Percentiles rank a stretch among this genome's conserved stretches.
These are phyloP conservation scores for Boletus rubescentipes DNA, from an alignment of 768 basidiomycete species.

Conservation along the genomic window DNA sequence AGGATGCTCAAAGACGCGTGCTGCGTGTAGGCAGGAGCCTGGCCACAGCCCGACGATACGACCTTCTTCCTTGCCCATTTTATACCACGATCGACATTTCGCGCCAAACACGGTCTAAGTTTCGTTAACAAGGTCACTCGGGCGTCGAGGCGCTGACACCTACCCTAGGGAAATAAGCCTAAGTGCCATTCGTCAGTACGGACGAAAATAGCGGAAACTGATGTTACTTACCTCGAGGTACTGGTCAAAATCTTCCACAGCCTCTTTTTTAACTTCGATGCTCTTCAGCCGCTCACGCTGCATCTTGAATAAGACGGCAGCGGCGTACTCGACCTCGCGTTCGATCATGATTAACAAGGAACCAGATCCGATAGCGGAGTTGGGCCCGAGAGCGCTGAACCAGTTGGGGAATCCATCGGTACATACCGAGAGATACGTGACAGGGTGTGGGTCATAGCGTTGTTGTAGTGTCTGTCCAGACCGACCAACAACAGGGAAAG, in stretches of 20 bases:
- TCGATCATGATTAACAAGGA: slow-evolving; percentile 57
- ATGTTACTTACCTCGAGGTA: slow-evolving; percentile 47
- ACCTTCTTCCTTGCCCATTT: slow-evolving; percentile 54
- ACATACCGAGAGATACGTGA: slow-evolving; percentile 56
- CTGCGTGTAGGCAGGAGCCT: slow-evolving; percentile 53
- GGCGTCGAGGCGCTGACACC: not conserved
- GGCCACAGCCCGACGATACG: slow-evolving; percentile 61
- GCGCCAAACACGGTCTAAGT: slow-evolving; percentile 55
- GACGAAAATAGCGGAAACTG: too few species aligned
- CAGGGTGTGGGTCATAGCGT: slow-evolving; percentile 54
- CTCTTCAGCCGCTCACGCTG: slow-evolving; percentile 62
- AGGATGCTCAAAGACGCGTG: slow-evolving; percentile 48
- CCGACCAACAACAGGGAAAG: slow-evolving; percentile 55
- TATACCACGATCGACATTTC: slow-evolving; percentile 66
- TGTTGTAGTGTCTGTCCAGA: slow-evolving; percentile 50
- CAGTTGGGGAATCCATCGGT: slow-evolving; percentile 70
- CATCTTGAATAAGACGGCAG: slow-evolving; percentile 55
- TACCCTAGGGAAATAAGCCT: slow-evolving; percentile 20
- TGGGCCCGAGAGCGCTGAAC: slow-evolving; percentile 59
- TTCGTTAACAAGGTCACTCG: not conserved
- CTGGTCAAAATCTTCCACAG: slow-evolving; percentile 60
- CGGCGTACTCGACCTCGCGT: slow-evolving; percentile 55
- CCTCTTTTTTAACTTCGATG: slow-evolving; percentile 57
- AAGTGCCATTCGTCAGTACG: not conserved
- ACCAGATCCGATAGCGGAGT: slow-evolving; percentile 53